Percentiles rank a stretch among this genome's conserved stretches.
Conservation (phyloP, 78 protist species). For the Cavenderia fasciculata region DNA sequence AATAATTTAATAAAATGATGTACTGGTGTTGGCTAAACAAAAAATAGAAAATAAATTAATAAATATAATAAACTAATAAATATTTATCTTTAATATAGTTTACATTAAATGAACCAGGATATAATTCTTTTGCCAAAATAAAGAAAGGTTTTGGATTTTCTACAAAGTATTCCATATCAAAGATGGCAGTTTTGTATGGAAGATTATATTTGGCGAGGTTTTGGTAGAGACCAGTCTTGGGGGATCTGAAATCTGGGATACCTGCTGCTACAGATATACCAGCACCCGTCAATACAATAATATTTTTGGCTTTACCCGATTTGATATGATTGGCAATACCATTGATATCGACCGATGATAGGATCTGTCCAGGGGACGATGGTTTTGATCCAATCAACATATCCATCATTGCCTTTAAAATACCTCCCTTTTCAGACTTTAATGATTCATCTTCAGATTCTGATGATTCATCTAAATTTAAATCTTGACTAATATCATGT, state of each 20-base stretch:
- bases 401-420: neutral
- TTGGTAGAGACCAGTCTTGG: conserved; percentile 89
- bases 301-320: conserved; percentile 52
- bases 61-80: neutral
- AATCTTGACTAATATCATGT: neutral
- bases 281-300: conserved; percentile 73
- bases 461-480: neutral
- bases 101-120: conserved; percentile 76
- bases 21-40: conserved; percentile 78
- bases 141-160: conserved; percentile 90
- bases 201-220: conserved; percentile 88
- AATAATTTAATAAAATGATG: conserved; percentile 90
- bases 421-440: neutral
- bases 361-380: neutral
- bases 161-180: conserved; percentile 75
- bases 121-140: conserved; percentile 86
- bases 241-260: conserved; percentile 94
- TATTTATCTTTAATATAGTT: neutral
- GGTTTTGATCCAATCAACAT: neutral
- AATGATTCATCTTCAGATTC: neutral
- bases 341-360: neutral
- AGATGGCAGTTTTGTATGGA: conserved; percentile 89
- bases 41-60: neutral
- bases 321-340: conserved; percentile 40
- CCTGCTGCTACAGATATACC: conserved; percentile 86